Evolutionary conservation across 768 basidiomycete species (phyloP), one percentile per base, ranked within the genome.

Genomic region (Collybia sordida): DNA sequence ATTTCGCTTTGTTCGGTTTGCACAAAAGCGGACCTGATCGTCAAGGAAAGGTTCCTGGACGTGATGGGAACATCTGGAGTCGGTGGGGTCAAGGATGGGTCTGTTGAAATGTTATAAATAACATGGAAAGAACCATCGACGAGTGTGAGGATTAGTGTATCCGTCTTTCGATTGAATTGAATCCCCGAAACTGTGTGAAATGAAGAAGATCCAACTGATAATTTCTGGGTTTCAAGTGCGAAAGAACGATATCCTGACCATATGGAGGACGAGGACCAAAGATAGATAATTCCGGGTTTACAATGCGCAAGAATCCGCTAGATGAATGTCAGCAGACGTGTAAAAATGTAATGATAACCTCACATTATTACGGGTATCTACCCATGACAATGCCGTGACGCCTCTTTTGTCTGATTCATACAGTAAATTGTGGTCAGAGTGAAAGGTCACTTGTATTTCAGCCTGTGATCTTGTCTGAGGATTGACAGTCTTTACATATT

Each of bases 121-220:
- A 76, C 77, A 59, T 88, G 82, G 58, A 88, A 75, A 7, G 86
- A 83, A 0, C 90, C 90, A 55, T 93, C 90, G 31, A 77, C 74
- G 15, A 91, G 71, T 3, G 81, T 72, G 31, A 90, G 52, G 17
- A 89, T 49, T 25, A 89, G 69, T 1, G 67, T 53, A 59, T 91
- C 89, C 25, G 67, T 66, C 15, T 66, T 61, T 3, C 55, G 63
- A 15, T 78, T 56, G 62, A 89, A 87, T 14, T 72, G 62, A 25
- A 89, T 62, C 0, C 90, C 89, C 12, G 85, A 78, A 17, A 81
- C 69, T 3, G 76, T 78, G 46, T 79, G 74, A 31, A 88, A 71
- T 7, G 78, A 64, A 0, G 88, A 88, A 8, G 86, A 84, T 17
- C 78, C 81, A 14, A 69, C 62, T 14, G 81, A 86, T 9, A 77